A percentile compares a stretch with the other conserved stretches of the same genome.
Conservation (phyloP, 148 eudicot species). For the Heliamphora exappendiculata region DNA sequence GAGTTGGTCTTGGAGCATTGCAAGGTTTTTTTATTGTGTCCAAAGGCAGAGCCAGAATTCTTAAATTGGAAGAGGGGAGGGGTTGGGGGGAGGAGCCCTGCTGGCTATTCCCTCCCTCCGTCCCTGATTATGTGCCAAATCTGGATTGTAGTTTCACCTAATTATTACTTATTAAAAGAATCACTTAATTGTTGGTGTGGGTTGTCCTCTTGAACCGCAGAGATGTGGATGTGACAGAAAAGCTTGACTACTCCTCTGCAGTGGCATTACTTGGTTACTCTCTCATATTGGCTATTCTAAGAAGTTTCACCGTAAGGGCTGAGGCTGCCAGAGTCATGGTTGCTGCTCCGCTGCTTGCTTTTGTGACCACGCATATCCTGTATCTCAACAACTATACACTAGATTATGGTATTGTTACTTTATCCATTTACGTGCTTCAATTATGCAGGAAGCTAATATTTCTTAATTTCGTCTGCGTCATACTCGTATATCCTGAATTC, state of each 20-base stretch:
- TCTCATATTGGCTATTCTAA: conserved; percentile 59
- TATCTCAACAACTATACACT: conserved; percentile 61
- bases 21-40: background rate
- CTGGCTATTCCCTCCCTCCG: too few relatives aligned
- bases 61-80: too few relatives aligned
- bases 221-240: conserved; percentile 73
- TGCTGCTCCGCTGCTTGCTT: conserved; percentile 67
- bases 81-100: too few relatives aligned
- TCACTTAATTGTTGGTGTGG: too few relatives aligned
- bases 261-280: conserved; percentile 79
- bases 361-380: conserved; percentile 67
- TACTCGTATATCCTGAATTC: background rate
- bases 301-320: conserved; percentile 54
- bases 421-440: conserved; percentile 2
- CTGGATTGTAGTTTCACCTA: background rate
- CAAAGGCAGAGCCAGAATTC: too few relatives aligned
- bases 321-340: conserved; percentile 79
- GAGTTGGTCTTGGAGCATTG: conserved; percentile 2
- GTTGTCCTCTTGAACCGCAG: conserved; percentile 32
- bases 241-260: conserved; percentile 80
- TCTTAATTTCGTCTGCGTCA: background rate
- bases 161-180: background rate
- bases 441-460: background rate
- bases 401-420: conserved; percentile 60
- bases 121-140: background rate